Conservation (phyloP, 2,329 filamentous ascomycete genomes). For the Apiospora hydei region DNA sequence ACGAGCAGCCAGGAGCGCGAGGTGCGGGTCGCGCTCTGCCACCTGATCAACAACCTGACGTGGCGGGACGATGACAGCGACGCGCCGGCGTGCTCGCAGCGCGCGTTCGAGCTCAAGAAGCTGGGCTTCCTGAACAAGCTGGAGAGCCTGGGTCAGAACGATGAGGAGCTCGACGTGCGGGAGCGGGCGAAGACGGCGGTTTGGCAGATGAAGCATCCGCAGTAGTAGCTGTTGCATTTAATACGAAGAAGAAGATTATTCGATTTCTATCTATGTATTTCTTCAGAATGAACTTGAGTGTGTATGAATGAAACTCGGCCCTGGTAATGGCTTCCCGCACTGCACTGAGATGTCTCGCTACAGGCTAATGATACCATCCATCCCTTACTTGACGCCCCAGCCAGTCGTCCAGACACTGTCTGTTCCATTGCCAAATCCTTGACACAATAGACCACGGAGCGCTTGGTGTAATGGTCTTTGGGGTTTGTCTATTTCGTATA, state of each 20-base stretch:
- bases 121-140: constrained; percentile 76
- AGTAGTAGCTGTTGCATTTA: constrained; percentile 27
- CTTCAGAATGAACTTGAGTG: not conserved
- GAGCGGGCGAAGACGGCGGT: constrained; percentile 84
- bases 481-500: too few species aligned
- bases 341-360: not conserved
- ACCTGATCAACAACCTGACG: constrained; percentile 85
- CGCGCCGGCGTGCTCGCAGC: constrained; percentile 66
- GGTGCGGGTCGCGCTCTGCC: constrained; percentile 81
- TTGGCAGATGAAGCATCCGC: constrained; percentile 68
- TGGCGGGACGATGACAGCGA: constrained; percentile 81
- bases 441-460: too few species aligned
- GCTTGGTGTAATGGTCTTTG: too few species aligned
- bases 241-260: not conserved
- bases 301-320: too few species aligned
- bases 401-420: too few species aligned
- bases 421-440: too few species aligned
- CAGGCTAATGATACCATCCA: not conserved
- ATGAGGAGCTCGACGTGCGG: constrained; percentile 80
- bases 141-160: constrained; percentile 65
- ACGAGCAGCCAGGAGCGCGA: constrained; percentile 76
- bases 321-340: not conserved
- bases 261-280: too few species aligned
- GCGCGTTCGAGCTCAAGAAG: constrained; percentile 72
- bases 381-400: too few species aligned